Percentiles rank a stretch among this genome's conserved stretches.
Evolutionary conservation across 208 protist genomes (phyloP).

Genomic region (Crithidia bombi): DNA sequence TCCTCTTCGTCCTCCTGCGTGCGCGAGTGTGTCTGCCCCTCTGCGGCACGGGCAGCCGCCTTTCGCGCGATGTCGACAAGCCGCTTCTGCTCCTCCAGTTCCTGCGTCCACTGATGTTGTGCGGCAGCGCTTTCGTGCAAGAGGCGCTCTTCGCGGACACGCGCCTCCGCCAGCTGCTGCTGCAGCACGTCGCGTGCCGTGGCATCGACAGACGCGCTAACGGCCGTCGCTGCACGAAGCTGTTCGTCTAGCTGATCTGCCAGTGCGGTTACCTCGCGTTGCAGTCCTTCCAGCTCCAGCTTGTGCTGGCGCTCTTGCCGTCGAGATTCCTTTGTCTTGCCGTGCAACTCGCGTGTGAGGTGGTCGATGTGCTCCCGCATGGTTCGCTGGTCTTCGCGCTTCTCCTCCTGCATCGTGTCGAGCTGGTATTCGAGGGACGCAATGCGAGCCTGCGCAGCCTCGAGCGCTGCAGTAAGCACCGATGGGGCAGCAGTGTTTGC

Average conservation of each 20-base stretch:
- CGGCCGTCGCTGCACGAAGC: constrained; percentile 8
- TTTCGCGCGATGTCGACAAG: constrained; percentile 17
- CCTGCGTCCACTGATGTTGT: constrained; percentile 23
- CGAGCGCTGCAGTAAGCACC: not conserved
- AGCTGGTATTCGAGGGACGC: constrained; percentile 46
- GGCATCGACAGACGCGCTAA: not conserved
- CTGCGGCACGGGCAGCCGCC: constrained; percentile 4
- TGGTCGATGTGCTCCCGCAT: constrained; percentile 48
- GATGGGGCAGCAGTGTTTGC: not conserved
- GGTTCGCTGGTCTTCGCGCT: constrained; percentile 32
- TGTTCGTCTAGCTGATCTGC: constrained; percentile 46
- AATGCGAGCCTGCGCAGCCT: constrained; percentile 17
- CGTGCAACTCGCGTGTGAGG: constrained; percentile 40
- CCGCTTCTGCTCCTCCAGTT: constrained; percentile 34
- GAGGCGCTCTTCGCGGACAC: constrained; percentile 12
- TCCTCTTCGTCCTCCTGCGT: constrained; percentile 6
- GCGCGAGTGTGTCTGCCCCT: not conserved
- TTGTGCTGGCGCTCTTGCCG: constrained; percentile 42
- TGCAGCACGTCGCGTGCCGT: constrained; percentile 8
- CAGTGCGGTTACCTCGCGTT: constrained; percentile 49
- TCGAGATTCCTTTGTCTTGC: constrained; percentile 15
- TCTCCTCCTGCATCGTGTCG: constrained; percentile 34
- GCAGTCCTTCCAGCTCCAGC: constrained; percentile 40
- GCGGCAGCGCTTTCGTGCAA: constrained; percentile 7
- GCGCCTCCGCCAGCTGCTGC: constrained; percentile 16